Evolutionary conservation across 768 basidiomycete genomes (phyloP), one percentile per base, ranked within the genome.

Genomic region (Antrodiella citrinella): DNA sequence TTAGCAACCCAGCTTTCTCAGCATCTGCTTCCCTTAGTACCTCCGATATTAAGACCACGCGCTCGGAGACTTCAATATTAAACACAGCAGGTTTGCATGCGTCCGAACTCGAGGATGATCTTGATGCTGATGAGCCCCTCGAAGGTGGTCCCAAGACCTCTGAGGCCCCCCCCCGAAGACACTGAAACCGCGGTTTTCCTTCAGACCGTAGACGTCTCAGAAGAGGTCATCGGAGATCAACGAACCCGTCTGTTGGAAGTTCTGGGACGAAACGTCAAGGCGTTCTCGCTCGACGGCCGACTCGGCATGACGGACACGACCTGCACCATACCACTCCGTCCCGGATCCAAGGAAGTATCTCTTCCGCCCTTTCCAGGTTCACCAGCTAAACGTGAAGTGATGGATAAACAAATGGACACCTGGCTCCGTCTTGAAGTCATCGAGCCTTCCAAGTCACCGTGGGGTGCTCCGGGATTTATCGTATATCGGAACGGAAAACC

Each of bases 61-160:
- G 19, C 2, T n/a, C n/a, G 38, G 21, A 5, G 11, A 20, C 3
- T 21, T 21, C 44, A n/a, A n/a, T n/a, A n/a, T n/a, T n/a, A n/a
- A n/a, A n/a, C 15, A 2, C 26, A n/a, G 35, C 35, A 38, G n/a
- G n/a, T n/a, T n/a, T n/a, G n/a, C n/a, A n/a, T n/a, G n/a, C n/a
- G n/a, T n/a, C n/a, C n/a, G n/a, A n/a, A n/a, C 35, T 38, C 18
- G 35, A 35, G 5, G 47, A 46, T 26, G 51, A 44, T 47, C n/a
- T 41, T 10, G 18, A 49, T 10, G 51, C 46, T 20, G 59, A 61
- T 4, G 55, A 57, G 4, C 54, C 58, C 2, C 3, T 65, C 1
- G 62, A 59, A 50, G 63, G 65, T 38, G 63, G 66, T 0, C 65
- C 67, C 0, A 69, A 69, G 41, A 65, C 62, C 1, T 43, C 60